Evolutionary conservation across 208 protist species (phyloP).

Genomic region (Trypanosoma cruzi): DNA sequence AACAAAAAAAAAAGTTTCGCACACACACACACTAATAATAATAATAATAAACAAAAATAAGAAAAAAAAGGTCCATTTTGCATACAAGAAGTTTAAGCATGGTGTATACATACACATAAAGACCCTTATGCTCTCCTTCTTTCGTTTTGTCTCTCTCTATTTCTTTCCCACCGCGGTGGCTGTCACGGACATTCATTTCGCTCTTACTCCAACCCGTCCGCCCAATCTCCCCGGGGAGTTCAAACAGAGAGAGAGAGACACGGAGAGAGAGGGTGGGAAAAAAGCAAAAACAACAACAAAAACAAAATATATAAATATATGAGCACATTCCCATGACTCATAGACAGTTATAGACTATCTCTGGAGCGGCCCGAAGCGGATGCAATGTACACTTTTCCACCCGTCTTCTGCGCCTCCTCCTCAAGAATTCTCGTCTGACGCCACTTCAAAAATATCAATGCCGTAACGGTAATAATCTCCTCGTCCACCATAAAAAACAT

Average conservation of each 20-base stretch:
- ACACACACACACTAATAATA: not conserved
- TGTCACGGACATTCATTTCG: not conserved
- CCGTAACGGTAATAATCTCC: conserved; percentile 84
- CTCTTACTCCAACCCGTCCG: not conserved
- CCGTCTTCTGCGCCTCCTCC: conserved; percentile 77
- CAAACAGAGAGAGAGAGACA: too few species aligned
- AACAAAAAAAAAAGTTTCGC: not conserved
- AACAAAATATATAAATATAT: conserved; percentile 6
- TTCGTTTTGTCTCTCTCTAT: not conserved
- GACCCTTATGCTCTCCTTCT: not conserved
- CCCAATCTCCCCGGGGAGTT: not conserved
- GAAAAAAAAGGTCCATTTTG: not conserved
- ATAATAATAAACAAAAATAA: conserved; percentile 21
- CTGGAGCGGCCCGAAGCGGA: conserved; percentile 46
- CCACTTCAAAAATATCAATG: conserved; percentile 85
- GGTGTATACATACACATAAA: not conserved
- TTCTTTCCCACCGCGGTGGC: not conserved
- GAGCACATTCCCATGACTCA: not conserved
- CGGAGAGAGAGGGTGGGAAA: too few species aligned
- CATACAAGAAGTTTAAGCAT: not conserved
- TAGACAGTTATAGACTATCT: not conserved
- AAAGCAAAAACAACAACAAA: conserved; percentile 1
- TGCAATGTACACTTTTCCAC: conserved; percentile 91
- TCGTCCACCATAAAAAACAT: conserved; percentile 93
- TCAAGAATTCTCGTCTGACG: conserved; percentile 79